Evolutionary conservation across 129 eudicot species (phyloP).

Genomic region (Centrapalus pauciflorus): DNA sequence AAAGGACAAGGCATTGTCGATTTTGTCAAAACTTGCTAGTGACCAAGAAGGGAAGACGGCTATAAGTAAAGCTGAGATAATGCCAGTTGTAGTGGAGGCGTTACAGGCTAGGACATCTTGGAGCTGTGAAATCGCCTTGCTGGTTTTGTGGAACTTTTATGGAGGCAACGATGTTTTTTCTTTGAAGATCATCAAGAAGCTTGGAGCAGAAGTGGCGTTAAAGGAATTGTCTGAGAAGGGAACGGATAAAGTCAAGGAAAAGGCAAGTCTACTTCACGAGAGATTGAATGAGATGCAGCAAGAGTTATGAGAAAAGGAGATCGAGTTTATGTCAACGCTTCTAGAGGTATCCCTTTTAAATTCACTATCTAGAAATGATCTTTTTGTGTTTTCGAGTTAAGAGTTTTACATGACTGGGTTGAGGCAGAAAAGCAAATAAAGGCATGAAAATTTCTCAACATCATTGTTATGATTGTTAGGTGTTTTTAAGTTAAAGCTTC

Average conservation of each 20-base stretch:
- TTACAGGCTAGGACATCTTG: slow-evolving; percentile 77
- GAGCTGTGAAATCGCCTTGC: slow-evolving; percentile 82
- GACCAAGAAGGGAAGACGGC: slow-evolving; percentile 85
- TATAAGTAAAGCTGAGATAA: slow-evolving; percentile 67
- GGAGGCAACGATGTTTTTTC: slow-evolving; percentile 54
- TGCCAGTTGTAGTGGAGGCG: slow-evolving; percentile 65
- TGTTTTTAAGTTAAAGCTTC: too few species aligned
- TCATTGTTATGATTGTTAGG: too few species aligned
- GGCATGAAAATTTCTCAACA: too few species aligned
- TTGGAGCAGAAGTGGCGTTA: slow-evolving; percentile 76
- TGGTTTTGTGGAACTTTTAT: slow-evolving; percentile 77
- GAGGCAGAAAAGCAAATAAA: too few species aligned
- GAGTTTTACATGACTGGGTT: too few species aligned
- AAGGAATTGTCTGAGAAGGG: slow-evolving; percentile 81
- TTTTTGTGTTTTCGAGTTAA: too few species aligned
- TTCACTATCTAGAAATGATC: too few species aligned
- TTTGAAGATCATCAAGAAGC: slow-evolving; percentile 54
- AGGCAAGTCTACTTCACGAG: too few species aligned
- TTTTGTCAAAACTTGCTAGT: slow-evolving; percentile 73
- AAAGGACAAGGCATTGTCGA: slow-evolving; percentile 88
- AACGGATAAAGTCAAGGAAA: slow-evolving; percentile 86
- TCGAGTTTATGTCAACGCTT: too few species aligned
- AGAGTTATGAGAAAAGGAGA: too few species aligned
- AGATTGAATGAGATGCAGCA: too few species aligned
- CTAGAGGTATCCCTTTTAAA: too few species aligned